Evolutionary conservation across 1,139 yeast species (phyloP).

Genomic region (Pichia sp.): DNA sequence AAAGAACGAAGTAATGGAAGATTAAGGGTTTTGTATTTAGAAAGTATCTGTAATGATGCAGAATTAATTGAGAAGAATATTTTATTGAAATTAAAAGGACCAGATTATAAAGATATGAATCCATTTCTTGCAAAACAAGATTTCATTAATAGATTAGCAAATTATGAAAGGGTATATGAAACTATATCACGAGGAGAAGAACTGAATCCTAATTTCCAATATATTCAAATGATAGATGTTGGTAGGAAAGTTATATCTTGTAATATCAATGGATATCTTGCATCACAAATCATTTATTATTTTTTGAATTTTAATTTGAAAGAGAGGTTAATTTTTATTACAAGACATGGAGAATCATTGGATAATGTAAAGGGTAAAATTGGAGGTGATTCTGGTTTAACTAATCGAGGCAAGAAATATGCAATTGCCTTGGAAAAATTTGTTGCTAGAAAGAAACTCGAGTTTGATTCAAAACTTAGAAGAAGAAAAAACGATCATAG

Average conservation of each 20-base stretch:
- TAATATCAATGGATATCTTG: slow-evolving; percentile 84
- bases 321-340: slow-evolving; percentile 91
- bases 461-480: slow-evolving; percentile 37
- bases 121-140: slow-evolving; percentile 74
- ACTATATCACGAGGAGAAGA: slow-evolving; percentile 79
- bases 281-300: slow-evolving; percentile 90
- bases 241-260: slow-evolving; percentile 91
- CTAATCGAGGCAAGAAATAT: slow-evolving; percentile 72
- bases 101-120: slow-evolving; percentile 86
- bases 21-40: slow-evolving; percentile 76
- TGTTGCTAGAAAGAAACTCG: slow-evolving; percentile 63
- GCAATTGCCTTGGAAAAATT: slow-evolving; percentile 67
- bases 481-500: slow-evolving; percentile 48
- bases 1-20: slow-evolving; percentile 66
- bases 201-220: slow-evolving; percentile 58
- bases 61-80: slow-evolving; percentile 76
- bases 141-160: slow-evolving; percentile 72
- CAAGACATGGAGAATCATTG: slow-evolving; percentile 88
- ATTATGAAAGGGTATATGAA: slow-evolving; percentile 86
- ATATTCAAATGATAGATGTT: slow-evolving; percentile 92
- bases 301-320: slow-evolving; percentile 82
- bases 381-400: slow-evolving; percentile 87
- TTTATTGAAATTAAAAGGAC: slow-evolving; percentile 80
- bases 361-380: slow-evolving; percentile 80
- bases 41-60: slow-evolving; percentile 80